Conservation (phyloP, 2,329 filamentous ascomycete genomes). For the Cladosporium phlei region DNA sequence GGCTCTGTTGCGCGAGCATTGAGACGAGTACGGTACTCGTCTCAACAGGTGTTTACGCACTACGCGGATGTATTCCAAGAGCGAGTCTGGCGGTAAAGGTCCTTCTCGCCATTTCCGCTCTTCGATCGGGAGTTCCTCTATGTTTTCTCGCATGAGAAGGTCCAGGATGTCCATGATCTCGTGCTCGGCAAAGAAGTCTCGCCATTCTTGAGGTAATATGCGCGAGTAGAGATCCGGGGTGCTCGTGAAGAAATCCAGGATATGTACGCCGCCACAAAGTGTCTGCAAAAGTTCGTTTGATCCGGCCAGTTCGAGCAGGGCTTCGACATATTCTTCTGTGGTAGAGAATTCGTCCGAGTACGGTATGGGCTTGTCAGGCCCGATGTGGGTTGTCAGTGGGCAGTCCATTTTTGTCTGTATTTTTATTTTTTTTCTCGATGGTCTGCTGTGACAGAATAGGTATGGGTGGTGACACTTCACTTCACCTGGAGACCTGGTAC, state of each 20-base stretch:
- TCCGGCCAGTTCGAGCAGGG: constrained; percentile 70
- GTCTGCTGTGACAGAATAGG: no score
- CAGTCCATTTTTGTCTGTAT: not conserved
- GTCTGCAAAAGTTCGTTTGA: constrained; percentile 74
- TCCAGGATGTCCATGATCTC: constrained; percentile 74
- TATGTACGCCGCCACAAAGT: constrained; percentile 94
- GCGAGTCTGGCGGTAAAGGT: constrained; percentile 46
- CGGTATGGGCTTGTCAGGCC: constrained; percentile 56
- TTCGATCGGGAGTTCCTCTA: constrained; percentile 42
- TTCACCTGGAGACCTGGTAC: not conserved
- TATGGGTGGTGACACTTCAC: constrained; percentile 3
- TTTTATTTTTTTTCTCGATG: not conserved
- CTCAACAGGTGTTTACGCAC: constrained; percentile 60
- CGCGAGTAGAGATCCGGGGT: constrained; percentile 76
- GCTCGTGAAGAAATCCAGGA: constrained; percentile 90
- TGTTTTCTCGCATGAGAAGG: constrained; percentile 72
- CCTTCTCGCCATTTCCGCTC: constrained; percentile 40
- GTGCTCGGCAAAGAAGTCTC: constrained; percentile 65
- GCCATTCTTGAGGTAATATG: constrained; percentile 76
- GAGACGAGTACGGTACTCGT: constrained; percentile 50
- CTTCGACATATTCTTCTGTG: constrained; percentile 71
- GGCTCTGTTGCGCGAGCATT: constrained; percentile 28
- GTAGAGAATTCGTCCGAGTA: constrained; percentile 64
- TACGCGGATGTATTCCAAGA: constrained; percentile 67
- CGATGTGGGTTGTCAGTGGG: constrained; percentile 14